Conservation (phyloP, 106 monocot species). For the Dioscorea alata region DNA sequence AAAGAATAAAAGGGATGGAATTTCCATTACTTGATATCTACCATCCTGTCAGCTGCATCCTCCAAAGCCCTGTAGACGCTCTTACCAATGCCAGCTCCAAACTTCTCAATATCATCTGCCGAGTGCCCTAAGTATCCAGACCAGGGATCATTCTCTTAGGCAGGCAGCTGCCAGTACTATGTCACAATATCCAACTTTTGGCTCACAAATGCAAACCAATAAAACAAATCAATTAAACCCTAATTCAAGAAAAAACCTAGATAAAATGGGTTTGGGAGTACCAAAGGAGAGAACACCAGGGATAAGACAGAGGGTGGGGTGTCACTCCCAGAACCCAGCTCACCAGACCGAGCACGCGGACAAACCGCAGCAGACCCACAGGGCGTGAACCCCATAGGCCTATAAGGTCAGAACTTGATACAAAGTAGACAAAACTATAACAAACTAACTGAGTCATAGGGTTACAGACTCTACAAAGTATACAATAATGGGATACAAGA, state of each 20-base stretch:
- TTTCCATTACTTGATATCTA: conserved; percentile 61
- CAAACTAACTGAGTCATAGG: no score
- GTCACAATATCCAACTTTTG: conserved; percentile 60
- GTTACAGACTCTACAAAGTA: no score
- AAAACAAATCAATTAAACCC: not conserved
- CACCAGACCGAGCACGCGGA: no score
- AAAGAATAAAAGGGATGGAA: no score
- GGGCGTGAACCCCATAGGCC: no score
- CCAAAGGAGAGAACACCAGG: conserved; percentile 76
- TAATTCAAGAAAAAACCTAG: not conserved
- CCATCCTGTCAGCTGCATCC: conserved; percentile 62
- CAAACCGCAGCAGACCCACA: no score
- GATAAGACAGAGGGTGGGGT: conserved; percentile 62
- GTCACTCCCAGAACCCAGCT: no score
- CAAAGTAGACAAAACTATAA: no score
- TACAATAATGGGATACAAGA: no score
- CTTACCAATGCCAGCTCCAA: conserved; percentile 48
- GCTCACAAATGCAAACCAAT: conserved; percentile 7
- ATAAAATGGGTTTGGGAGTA: conserved; percentile 9
- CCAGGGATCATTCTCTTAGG: conserved; percentile 39
- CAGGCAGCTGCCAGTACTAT: conserved; percentile 92
- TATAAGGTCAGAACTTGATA: no score
- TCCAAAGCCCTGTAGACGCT: conserved; percentile 54
- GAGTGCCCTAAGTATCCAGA: conserved; percentile 89
- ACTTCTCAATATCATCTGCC: conserved; percentile 50